Percentiles rank a stretch among this genome's conserved stretches.
Evolutionary conservation across 2,329 filamentous ascomycete species (phyloP).

Genomic region (Zymoseptoria ardabiliae): DNA sequence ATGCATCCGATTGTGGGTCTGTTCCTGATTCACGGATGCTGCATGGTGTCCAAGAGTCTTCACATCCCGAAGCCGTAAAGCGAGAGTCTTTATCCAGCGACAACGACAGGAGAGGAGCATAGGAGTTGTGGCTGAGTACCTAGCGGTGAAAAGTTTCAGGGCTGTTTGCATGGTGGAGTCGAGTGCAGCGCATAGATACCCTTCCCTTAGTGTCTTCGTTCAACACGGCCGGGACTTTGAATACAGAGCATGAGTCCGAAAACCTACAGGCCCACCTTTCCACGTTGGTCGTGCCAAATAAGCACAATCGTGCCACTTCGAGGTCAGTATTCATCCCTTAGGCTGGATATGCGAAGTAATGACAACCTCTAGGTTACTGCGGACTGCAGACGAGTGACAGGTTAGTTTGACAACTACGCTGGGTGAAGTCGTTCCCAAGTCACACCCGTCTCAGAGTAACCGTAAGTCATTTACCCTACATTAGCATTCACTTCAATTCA

Average conservation of each 20-base stretch:
- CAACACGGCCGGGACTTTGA: conserved; percentile 5
- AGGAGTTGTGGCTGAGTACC: neutral
- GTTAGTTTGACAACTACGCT: neutral
- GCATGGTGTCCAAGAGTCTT: conserved; percentile 93
- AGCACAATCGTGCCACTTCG: neutral
- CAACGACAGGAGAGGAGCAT: neutral
- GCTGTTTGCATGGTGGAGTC: neutral
- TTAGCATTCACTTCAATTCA: neutral
- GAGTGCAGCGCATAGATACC: conserved; percentile 5
- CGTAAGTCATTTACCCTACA: too few species aligned
- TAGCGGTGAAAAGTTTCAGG: neutral
- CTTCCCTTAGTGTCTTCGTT: conserved; percentile 6
- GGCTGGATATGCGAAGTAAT: neutral
- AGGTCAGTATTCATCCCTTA: neutral
- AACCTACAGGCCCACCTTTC: neutral
- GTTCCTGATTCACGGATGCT: conserved; percentile 80
- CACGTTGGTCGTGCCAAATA: neutral
- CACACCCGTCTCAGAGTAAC: neutral
- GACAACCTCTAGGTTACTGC: neutral
- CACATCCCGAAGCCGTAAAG: conserved; percentile 76
- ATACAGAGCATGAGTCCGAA: neutral
- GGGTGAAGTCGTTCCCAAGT: neutral
- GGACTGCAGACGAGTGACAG: neutral
- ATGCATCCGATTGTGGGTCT: conserved; percentile 75
- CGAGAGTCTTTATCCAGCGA: neutral